Evolutionary conservation across 2,329 filamentous ascomycete species (phyloP), one percentile per base, ranked within the genome.

Genomic region (Eurotiales sp.): DNA sequence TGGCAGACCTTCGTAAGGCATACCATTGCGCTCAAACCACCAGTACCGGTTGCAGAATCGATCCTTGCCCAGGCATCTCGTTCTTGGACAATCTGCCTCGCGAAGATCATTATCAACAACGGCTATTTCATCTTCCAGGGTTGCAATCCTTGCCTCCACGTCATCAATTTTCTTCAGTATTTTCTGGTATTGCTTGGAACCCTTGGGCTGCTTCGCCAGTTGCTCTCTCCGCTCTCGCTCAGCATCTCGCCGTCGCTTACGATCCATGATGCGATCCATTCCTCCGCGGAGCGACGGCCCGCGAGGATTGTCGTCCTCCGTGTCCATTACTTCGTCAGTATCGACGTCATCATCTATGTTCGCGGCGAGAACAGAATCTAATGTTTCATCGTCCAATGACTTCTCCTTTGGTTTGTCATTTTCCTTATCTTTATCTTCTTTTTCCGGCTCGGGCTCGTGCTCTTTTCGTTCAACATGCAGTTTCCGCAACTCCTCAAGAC

Each of bases 1-100:
- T 0, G 91, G 91, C 50, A 96, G 78, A 4, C 93, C 93, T 27
- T 81, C 90, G 63, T 92, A 96, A 0, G 93, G 93, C 91, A 97
- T 97, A 21, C 91, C 93, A 64, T 97, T 99, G 56, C 92, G 86
- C 72, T 99, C 93, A 68, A 97, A 96, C 92, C 93, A 99, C 77
- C 95, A 97, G 71, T 97, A 99, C 49, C 92, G 84, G 70, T 99
- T 97, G 84, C 92, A 96, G 77, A 96, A 99, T 40, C 93, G 84
- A 71, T 99, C 93, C 67, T 93, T 92, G 54, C 93, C 93, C 22
- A 99, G 78, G 15, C 92, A 84, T 56, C 89, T 85, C 15, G 91
- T 96, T 55, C 93, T 86, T 30, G 91, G 89, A 61, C 92, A 96
- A 69, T 96, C 89, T 36, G 91, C 90, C 71, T 97, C 92, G 47